These are phyloP conservation scores for Naematelia encephala DNA, from an alignment of 768 basidiomycete species.

Conservation along the genomic window DNA sequence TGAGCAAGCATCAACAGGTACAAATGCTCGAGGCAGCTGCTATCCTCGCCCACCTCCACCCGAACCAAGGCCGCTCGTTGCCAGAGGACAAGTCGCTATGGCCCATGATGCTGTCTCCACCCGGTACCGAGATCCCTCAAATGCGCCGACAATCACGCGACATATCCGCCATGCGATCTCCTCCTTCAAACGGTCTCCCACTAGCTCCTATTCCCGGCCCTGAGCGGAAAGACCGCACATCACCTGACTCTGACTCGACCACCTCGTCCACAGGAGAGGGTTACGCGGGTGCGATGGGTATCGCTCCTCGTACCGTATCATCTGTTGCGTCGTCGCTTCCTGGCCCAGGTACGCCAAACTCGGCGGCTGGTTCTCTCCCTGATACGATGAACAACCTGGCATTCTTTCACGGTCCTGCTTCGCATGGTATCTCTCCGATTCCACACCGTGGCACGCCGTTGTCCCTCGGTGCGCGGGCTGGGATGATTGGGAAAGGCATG, in stretches of 20 bases:
- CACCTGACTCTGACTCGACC: conserved; percentile 40
- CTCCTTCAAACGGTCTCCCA: conserved; percentile 32
- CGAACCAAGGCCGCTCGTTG: conserved; percentile 66
- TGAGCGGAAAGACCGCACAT: conserved; percentile 30
- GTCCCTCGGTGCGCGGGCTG: conserved; percentile 18
- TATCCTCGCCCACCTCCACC: conserved; percentile 82
- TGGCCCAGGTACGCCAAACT: conserved; percentile 16
- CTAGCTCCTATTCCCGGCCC: conserved; percentile 30
- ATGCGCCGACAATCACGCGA: conserved; percentile 26
- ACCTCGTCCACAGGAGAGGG: conserved; percentile 42
- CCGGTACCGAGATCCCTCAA: conserved; percentile 13
- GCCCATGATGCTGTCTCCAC: conserved; percentile 55
- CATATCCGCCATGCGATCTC: conserved; percentile 32
- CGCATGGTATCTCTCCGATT: conserved; percentile 21
- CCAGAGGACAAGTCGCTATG: conserved; percentile 93
- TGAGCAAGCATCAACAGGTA: conserved; percentile 96
- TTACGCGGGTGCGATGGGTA: conserved; percentile 9
- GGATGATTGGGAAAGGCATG: conserved; percentile 39
- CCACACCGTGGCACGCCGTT: conserved; percentile 21
- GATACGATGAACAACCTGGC: conserved; percentile 28
- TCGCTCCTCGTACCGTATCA: background rate
- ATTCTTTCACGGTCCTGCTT: conserved; percentile 12
- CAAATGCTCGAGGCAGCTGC: conserved; percentile 95
- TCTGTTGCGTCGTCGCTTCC: conserved; percentile 12
- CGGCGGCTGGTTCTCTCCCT: conserved; percentile 22